Conservation (phyloP, 306 rosid species). For the Castanea mollissima region DNA sequence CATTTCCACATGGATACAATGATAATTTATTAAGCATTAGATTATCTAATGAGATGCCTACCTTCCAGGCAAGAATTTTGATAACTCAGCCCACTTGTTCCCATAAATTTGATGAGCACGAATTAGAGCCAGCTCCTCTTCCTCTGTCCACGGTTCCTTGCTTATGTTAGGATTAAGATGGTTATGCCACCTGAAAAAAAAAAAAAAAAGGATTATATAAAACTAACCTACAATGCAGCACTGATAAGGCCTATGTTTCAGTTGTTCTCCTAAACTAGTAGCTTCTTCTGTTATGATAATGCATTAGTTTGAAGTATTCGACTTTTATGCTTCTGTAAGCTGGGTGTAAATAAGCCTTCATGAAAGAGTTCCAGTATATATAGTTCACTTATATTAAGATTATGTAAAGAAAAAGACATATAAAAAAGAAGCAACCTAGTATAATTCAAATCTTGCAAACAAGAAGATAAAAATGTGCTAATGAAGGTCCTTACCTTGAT, state of each 20-base stretch:
- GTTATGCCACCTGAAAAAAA: constrained; percentile 85
- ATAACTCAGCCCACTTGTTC: constrained; percentile 96
- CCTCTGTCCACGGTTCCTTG: constrained; percentile 98
- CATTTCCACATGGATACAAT: neutral
- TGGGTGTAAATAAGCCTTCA: neutral
- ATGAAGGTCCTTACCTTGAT: too few species aligned
- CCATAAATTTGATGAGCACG: constrained; percentile 91
- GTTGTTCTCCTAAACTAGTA: neutral
- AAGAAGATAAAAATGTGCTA: too few species aligned
- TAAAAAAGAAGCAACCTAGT: neutral
- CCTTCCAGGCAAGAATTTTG: constrained; percentile 96
- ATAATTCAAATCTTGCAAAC: neutral
- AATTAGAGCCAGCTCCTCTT: constrained; percentile 88
- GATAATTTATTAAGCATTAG: neutral
- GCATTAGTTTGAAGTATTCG: neutral
- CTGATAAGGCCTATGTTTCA: neutral
- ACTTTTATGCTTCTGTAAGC: neutral
- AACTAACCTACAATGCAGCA: neutral
- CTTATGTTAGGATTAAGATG: constrained; percentile 96
- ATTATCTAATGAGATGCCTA: constrained; percentile 10
- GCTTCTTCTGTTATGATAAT: neutral
- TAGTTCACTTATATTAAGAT: neutral
- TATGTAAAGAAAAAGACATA: neutral
- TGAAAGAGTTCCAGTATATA: neutral
- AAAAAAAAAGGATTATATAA: neutral